Evolutionary conservation across 352 stramenopile species (phyloP), one percentile per base, ranked within the genome.

Genomic region (Porosira glacialis): DNA sequence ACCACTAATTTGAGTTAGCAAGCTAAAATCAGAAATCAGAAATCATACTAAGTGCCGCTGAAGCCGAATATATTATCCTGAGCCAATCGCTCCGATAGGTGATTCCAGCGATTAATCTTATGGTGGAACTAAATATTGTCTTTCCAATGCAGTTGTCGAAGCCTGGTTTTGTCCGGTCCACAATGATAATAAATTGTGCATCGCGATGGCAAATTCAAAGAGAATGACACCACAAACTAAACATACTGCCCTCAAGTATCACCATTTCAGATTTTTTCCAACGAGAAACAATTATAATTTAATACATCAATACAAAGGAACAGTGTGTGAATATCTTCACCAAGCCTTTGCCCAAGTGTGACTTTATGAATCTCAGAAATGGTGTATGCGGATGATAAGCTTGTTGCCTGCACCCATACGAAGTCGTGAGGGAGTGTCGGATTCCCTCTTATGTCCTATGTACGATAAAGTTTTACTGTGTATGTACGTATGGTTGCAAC

Each of bases 41-140:
- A 27, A 64, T 74, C 17, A 58, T 59, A 30, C 33, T 80, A 7
- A 68, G 39, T 24, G 69, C 64, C 21, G 57, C 66, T 0, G 50
- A 80, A 53, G 41, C 52, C 13, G 70, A 85, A 31, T 79, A 78
- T 31, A 75, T 79, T 55, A 48, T 55, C n/a, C 11, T 74, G 28
- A 69, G 36, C 6, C 5, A 21, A 10, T 41, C 60, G 17, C 43
- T 80, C 17, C 6, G 41, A 39, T 41, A 68, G 33, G 43, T 78
- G 22, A 36, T 78, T 22, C 61, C 59, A 17, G 33, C 78, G 0
- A 38, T 78, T 27, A 59, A 55, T 27, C 0, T 78, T 0, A 43
- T 73, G 17, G 10, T 75, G 30, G 49, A 75, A 50, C 28, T 76
- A 1, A 30, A 41, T 21, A 13, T 0, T 22, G 19, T 52, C 31